Evolutionary conservation across 768 basidiomycete species (phyloP).

Genomic region (Suillus plorans): DNA sequence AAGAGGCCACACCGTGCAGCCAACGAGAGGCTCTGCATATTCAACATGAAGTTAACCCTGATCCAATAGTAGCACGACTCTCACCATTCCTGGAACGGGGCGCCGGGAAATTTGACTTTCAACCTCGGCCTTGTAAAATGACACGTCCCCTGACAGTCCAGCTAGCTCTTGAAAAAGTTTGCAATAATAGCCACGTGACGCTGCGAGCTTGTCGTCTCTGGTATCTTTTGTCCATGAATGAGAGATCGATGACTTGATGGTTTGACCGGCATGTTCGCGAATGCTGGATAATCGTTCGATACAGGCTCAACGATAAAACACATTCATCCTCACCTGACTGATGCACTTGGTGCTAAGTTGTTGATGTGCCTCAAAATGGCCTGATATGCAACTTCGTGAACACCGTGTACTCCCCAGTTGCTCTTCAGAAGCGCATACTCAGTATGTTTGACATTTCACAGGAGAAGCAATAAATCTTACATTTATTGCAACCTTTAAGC

Average conservation of each 20-base stretch:
- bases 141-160: slow-evolving; percentile 78
- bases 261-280: slow-evolving; percentile 78
- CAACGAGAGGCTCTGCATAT: slow-evolving; percentile 68
- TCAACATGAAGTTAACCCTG: background rate
- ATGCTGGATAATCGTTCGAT: slow-evolving; percentile 34
- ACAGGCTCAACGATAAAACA: background rate
- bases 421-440: slow-evolving; percentile 23
- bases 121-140: slow-evolving; percentile 71
- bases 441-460: background rate
- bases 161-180: slow-evolving; percentile 72
- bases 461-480: slow-evolving; percentile 62
- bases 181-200: slow-evolving; percentile 59
- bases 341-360: slow-evolving; percentile 70
- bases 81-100: slow-evolving; percentile 57
- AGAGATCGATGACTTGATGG: slow-evolving; percentile 79
- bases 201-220: slow-evolving; percentile 66
- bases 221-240: slow-evolving; percentile 78
- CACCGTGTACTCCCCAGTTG: slow-evolving; percentile 39
- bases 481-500: slow-evolving; percentile 66
- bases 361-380: slow-evolving; percentile 75
- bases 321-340: slow-evolving; percentile 59
- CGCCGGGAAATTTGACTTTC: slow-evolving; percentile 64
- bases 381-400: slow-evolving; percentile 86
- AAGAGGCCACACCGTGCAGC: slow-evolving; percentile 72
- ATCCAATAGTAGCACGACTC: slow-evolving; percentile 24